Conservation (phyloP, 1,284 basidiomycete genomes). For the Vanrija sp. region DNA sequence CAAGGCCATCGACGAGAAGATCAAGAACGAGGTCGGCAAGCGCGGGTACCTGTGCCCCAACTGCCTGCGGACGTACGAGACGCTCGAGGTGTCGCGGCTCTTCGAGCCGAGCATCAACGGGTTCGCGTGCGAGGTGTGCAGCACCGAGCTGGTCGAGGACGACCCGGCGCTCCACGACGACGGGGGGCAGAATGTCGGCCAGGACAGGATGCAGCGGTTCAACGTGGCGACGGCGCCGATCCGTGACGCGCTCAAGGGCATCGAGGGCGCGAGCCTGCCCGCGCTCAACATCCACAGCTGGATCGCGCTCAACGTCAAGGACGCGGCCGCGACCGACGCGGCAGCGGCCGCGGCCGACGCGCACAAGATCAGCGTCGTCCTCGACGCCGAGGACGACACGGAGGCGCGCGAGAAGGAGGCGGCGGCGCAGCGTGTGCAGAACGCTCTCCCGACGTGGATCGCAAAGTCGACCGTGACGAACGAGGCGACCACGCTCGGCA, state of each 20-base stretch:
- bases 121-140: constrained; percentile 56
- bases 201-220: constrained; percentile 93
- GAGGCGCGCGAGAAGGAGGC: constrained; percentile 69
- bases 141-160: constrained; percentile 80
- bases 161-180: constrained; percentile 56
- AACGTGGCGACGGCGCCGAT: constrained; percentile 87
- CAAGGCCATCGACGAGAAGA: constrained; percentile 76
- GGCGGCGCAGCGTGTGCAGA: constrained; percentile 79
- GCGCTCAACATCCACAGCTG: constrained; percentile 42
- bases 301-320: constrained; percentile 42
- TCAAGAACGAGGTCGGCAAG: constrained; percentile 83
- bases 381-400: constrained; percentile 76
- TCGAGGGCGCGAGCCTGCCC: constrained; percentile 60
- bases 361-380: constrained; percentile 61
- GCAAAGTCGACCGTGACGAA: constrained; percentile 90
- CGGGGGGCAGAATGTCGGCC: constrained; percentile 32
- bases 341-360: constrained; percentile 56
- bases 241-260: constrained; percentile 77
- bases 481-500: constrained; percentile 77
- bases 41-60: constrained; percentile 93
- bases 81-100: constrained; percentile 82
- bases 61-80: constrained; percentile 78
- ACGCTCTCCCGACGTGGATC: constrained; percentile 88
- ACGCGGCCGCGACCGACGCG: constrained; percentile 63
- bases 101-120: constrained; percentile 46